A percentile compares a stretch with the other conserved stretches of the same genome.
Conservation (phyloP, 2,329 filamentous ascomycete genomes). For the Aspergillus transmontanensis region DNA sequence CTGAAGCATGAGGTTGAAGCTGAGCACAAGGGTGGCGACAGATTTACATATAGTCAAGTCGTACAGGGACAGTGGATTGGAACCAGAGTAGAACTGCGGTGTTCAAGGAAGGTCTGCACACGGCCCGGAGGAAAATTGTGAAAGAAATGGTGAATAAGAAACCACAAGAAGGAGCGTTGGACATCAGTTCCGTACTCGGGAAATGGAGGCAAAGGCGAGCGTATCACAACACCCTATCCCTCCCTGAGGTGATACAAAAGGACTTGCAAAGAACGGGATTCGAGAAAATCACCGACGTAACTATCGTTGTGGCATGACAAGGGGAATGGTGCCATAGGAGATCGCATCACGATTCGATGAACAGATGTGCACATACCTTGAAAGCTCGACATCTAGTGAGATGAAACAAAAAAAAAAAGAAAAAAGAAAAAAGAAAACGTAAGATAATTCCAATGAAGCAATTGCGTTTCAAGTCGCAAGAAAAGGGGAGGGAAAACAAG, state of each 20-base stretch:
- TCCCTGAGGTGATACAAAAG: conserved; percentile 18
- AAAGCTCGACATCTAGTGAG: conserved; percentile 23
- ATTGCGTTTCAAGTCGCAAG: background rate
- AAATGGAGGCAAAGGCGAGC: conserved; percentile 18
- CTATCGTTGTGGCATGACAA: conserved; percentile 2
- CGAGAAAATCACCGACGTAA: conserved; percentile 13
- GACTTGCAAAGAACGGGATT: conserved; percentile 11
- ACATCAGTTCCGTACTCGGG: conserved; percentile 22
- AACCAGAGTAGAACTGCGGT: background rate
- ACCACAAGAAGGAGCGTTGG: conserved; percentile 25
- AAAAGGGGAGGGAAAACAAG: background rate
- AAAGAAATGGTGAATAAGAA: conserved; percentile 5
- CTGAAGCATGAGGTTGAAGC: background rate
- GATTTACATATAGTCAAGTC: background rate
- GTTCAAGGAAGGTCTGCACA: background rate
- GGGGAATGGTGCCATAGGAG: conserved; percentile 5
- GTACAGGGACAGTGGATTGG: background rate
- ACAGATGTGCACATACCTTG: conserved; percentile 20
- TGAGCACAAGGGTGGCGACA: background rate
- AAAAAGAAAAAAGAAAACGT: background rate
- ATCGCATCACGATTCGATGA: background rate
- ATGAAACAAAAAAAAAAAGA: background rate
- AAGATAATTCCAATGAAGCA: background rate
- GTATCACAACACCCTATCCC: conserved; percentile 24
- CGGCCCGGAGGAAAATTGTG: background rate